Base-by-base conservation (phyloP, 345 rosid species). In the Melaleuca alternifolia region DNA sequence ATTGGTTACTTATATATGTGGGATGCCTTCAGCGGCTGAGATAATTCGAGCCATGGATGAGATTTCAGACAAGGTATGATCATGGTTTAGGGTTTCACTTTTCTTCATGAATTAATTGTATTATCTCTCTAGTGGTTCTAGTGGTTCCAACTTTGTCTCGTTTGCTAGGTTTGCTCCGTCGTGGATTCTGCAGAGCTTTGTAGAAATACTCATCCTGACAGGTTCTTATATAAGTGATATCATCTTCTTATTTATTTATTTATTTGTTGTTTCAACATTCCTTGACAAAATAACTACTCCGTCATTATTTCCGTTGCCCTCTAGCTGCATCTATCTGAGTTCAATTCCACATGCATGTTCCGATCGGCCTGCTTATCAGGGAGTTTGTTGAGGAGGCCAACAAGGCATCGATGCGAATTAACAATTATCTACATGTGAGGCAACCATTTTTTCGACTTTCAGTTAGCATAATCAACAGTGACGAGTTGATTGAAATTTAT, bases 371-470 rank as follows among this genome's bases (percentile, higher is more conserved):
- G 41, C 79, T 61, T 30, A 33, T 75, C 84, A 96, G 99, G 90
- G 97, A 96, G 88, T 97, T 91, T 90, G 96, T 97, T 54, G 96
- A 93, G 92, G 98, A 92, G 91, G 99, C 99, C 87, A 93, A 85
- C 89, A 92, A 93, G 90, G 99, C 99, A 83, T 93, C 98, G 23
- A 90, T 97, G 92, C 93, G 92, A 85, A 93, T 97, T 86, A 93
- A 92, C 89, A 96, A 96, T 86, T 97, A 97, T 95, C 96, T 97
- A 92, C 99, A 97, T 96, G 99, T 97, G 98, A 97, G 99, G 96
- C 94, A 96, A 96, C 98, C 93, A 87, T 79, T 87, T 88, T 89
- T 91, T 81, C 90, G 71, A 87, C 87, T 90, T 83, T 46, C 46
- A 51, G 44, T 83, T 53, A 28, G 24, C 33, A 51, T 83, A n/a